Base-by-base conservation (phyloP, 768 basidiomycete genomes). In the Lentinus brumalis region DNA sequence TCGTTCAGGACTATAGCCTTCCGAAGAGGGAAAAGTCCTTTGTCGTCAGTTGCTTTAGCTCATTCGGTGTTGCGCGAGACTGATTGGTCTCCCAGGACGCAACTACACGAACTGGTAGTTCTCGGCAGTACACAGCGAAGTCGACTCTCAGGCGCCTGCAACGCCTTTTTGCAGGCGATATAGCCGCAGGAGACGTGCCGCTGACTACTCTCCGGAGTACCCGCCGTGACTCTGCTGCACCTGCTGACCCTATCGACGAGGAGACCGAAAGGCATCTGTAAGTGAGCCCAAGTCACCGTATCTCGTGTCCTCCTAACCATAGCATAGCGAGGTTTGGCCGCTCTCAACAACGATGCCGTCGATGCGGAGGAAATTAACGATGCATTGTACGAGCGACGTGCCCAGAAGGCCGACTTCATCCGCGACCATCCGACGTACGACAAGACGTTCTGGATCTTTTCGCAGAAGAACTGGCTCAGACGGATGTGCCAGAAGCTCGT, bases 361-460 rank as follows among this genome's bases (percentile, higher is more conserved):
- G 71, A 75, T 6, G 73, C 77, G 9, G 84, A 87, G 62, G 84
- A 87, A 46, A 69, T 81, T 9, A 79, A 81, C 60, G 90, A 96
- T 67, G 82, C 81, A 18, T 63, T 82, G 40, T 81, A 86, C 58
- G 92, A 96, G 74, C 83, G 82, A 18, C 82, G 86, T 7, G 91
- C 90, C 8, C 84, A 85, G 67, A 90, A 87, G 69, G 88, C 89
- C 0, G 92, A 96, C 64, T 94, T 96, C 72, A 96, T 97, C 64
- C 85, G 83, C 2, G 84, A 88, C 56, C 90, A 97, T 74, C 94
- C 96, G 0, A 82, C 87, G 2, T 98, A 91, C 69, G 96, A 98
- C 74, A 91, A 86, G 68, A 85, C 91, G 0, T 89, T 98, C 62
- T 97, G 92, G 91, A 61, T 96, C 18, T 89, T 98, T 71, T 84